Evolutionary conservation across 2,329 filamentous ascomycete species (phyloP).

Genomic region (Pseudocercospora crystallina): DNA sequence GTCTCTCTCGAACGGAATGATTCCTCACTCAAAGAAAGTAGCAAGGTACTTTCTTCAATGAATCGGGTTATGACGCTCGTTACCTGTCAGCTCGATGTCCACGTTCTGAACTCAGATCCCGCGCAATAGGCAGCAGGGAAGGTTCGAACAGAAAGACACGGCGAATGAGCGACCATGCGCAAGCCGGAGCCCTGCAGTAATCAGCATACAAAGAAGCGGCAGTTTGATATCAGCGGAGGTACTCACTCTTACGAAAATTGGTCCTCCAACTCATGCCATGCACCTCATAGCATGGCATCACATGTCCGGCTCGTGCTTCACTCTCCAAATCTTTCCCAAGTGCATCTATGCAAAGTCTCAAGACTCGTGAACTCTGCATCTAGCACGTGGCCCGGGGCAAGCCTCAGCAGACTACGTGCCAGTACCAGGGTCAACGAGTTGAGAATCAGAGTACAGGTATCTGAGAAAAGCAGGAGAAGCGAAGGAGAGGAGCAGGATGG

Average conservation of each 20-base stretch:
- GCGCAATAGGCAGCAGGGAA: constrained; percentile 25
- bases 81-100: constrained; percentile 26
- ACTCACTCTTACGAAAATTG: constrained; percentile 33
- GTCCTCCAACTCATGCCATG: constrained; percentile 35
- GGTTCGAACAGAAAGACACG: constrained; percentile 25
- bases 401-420: constrained; percentile 32
- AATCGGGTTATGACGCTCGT: constrained; percentile 27
- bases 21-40: background rate
- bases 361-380: constrained; percentile 28
- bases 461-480: constrained; percentile 38
- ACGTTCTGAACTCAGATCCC: constrained; percentile 19
- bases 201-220: no score
- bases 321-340: constrained; percentile 10
- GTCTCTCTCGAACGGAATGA: constrained; percentile 28
- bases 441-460: constrained; percentile 39
- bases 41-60: background rate
- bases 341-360: constrained; percentile 32
- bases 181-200: constrained; percentile 17
- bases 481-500: constrained; percentile 46
- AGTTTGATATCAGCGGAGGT: no score
- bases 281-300: constrained; percentile 32
- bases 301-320: constrained; percentile 35
- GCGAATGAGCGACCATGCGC: constrained; percentile 38
- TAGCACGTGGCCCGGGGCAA: constrained; percentile 29
- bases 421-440: constrained; percentile 26